Evolutionary conservation across 495 filamentous ascomycete species (phyloP).

Genomic region (Tuber magnatum): DNA sequence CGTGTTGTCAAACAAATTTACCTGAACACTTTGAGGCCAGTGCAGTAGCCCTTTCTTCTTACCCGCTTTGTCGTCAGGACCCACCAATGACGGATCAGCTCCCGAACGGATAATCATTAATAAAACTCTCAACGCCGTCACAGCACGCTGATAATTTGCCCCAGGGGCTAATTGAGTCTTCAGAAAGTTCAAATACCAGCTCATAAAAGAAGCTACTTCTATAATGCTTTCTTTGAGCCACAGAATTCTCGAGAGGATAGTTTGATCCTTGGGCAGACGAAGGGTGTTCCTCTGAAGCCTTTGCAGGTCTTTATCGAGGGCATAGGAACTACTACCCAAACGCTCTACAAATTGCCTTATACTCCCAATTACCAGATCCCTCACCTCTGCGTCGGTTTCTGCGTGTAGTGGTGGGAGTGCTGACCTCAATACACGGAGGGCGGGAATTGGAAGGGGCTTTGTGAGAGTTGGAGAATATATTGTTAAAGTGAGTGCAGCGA

Average conservation of each 20-base stretch:
- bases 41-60: conserved; percentile 17
- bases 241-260: conserved; percentile 17
- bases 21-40: conserved; percentile 10
- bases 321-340: conserved; percentile 50
- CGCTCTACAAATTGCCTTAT: conserved; percentile 63
- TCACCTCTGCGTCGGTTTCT: conserved; percentile 74
- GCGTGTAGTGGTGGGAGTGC: conserved; percentile 63
- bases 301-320: conserved; percentile 43
- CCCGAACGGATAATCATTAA: conserved; percentile 55
- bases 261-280: background rate
- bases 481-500: conserved; percentile 68
- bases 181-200: conserved; percentile 66
- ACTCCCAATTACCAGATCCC: conserved; percentile 64
- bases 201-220: conserved; percentile 55
- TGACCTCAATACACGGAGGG: conserved; percentile 54
- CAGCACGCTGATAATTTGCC: conserved; percentile 77
- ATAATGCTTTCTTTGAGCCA: conserved; percentile 25
- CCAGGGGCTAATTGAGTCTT: conserved; percentile 62
- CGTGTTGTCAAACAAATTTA: conserved; percentile 51
- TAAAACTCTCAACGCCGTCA: conserved; percentile 66
- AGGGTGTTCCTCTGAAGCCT: conserved; percentile 16
- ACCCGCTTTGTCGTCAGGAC: conserved; percentile 1
- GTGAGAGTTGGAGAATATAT: conserved; percentile 62
- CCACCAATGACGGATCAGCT: conserved; percentile 32
- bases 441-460: conserved; percentile 56